These are phyloP conservation scores for Debaryomyces castellii DNA, from an alignment of 805 yeast species.

Conservation along the genomic window DNA sequence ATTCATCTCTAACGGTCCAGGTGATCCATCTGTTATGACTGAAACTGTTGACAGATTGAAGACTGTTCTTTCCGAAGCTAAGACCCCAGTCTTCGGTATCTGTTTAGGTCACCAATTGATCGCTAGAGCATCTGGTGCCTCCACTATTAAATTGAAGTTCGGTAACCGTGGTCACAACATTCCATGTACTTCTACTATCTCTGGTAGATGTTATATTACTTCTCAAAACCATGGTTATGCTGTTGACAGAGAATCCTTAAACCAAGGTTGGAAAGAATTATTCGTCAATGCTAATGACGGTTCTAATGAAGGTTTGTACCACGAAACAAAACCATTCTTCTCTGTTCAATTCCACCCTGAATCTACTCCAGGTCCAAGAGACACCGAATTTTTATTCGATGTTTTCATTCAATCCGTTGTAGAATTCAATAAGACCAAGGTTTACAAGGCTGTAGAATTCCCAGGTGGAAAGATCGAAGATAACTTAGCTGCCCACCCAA, in stretches of 20 bases:
- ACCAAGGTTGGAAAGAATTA: constrained; percentile 85
- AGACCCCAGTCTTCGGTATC: constrained; percentile 94
- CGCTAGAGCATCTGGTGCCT: constrained; percentile 94
- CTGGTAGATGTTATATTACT: constrained; percentile 97
- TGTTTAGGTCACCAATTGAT: constrained; percentile 97
- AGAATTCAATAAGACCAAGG: constrained; percentile 58
- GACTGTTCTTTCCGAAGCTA: constrained; percentile 57
- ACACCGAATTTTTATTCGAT: constrained; percentile 95
- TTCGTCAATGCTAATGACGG: constrained; percentile 96
- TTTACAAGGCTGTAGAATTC: constrained; percentile 72
- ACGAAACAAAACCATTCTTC: constrained; percentile 82
- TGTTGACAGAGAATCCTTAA: constrained; percentile 77
- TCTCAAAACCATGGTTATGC: constrained; percentile 99
- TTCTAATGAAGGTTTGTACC: constrained; percentile 97
- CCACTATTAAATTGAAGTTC: constrained; percentile 86
- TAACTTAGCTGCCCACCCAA: constrained; percentile 73
- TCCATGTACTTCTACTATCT: constrained; percentile 85
- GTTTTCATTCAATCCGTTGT: constrained; percentile 82
- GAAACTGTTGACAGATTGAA: constrained; percentile 62
- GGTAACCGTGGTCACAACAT: constrained; percentile 99
- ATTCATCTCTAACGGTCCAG: constrained; percentile 97
- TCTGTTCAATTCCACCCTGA: constrained; percentile 99
- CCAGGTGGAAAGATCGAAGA: constrained; percentile 86
- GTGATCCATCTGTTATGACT: constrained; percentile 91
- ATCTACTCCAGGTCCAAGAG: constrained; percentile 99